Base-by-base conservation (phyloP, 345 rosid species). In the Populus pruinosa region DNA sequence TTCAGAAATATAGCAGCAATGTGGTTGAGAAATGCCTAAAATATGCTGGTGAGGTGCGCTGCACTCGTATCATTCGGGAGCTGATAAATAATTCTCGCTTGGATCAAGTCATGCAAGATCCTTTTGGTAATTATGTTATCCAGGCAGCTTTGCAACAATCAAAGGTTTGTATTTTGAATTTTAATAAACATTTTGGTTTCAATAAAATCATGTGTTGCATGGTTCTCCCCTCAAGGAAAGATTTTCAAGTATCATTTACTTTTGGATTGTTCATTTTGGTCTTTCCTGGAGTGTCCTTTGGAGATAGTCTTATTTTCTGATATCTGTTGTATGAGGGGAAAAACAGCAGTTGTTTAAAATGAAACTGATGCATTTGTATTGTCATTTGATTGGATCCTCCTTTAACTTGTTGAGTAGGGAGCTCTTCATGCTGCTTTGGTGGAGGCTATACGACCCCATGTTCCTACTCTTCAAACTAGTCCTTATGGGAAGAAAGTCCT, bases 1-100 rank as follows among this genome's bases (percentile, higher is more conserved):
- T 91, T 92, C 96, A 89, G 87, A 93, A 93, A 76, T 93, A 91
- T 78, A 89, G 97, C 85, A 93, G 98, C 84, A 93, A 93, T 67
- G 98, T 93, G 71, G 97, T 93, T 41, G 98, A 93, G 86, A 91
- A 87, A 78, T 93, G 97, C 80, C 81, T 93, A 74, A 86, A 85
- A 81, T 82, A 85, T 79, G 85, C 89, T 18, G 84, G 84, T 72
- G 94, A 91, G 29, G 90, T 87, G 68, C 78, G 71, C 39, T 75
- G 82, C 71, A 67, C 82, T 73, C 68, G 83, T 41, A 87, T 91
- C 70, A 82, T 91, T 31, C 67, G 67, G 75, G 97, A 91, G 80
- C 90, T 93, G 74, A 81, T 93, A 64, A 87, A 50, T 76, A 81
- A 82, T 82, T 80, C 87, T 70, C 86, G 85, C 80, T 68, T 91